Evolutionary conservation across 1,284 basidiomycete species (phyloP).

Genomic region (Microbotryum scabiosae): DNA sequence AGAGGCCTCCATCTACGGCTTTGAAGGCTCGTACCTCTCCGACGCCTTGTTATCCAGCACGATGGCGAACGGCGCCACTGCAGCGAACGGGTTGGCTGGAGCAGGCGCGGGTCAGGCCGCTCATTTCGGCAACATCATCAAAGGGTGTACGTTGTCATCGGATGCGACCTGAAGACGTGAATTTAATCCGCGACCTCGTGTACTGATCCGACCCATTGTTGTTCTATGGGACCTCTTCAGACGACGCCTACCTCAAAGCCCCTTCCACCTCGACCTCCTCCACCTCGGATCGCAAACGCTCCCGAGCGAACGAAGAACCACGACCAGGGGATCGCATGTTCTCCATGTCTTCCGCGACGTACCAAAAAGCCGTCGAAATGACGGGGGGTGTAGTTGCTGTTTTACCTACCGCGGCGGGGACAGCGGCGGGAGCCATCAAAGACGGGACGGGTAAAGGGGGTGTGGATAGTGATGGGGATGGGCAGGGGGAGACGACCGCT

Average conservation of each 20-base stretch:
- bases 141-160: constrained; percentile 38
- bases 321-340: too few species aligned
- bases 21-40: constrained; percentile 46
- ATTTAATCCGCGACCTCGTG: too few species aligned
- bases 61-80: not conserved
- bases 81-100: constrained; percentile 11
- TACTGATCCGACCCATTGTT: not conserved
- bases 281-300: too few species aligned
- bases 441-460: too few species aligned
- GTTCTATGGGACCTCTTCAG: not conserved
- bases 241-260: constrained; percentile 37
- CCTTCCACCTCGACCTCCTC: constrained; percentile 26
- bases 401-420: too few species aligned
- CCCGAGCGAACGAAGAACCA: too few species aligned
- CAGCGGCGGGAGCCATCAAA: too few species aligned
- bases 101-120: constrained; percentile 15
- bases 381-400: too few species aligned
- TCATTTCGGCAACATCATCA: constrained; percentile 36
- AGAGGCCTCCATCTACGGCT: constrained; percentile 45
- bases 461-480: too few species aligned
- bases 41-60: constrained; percentile 24
- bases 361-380: too few species aligned
- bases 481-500: too few species aligned
- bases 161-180: not conserved
- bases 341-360: too few species aligned